phyloP scores from a whole-genome alignment of 2,329 filamentous ascomycete species.

The Colletotrichum eleusines region DNA sequence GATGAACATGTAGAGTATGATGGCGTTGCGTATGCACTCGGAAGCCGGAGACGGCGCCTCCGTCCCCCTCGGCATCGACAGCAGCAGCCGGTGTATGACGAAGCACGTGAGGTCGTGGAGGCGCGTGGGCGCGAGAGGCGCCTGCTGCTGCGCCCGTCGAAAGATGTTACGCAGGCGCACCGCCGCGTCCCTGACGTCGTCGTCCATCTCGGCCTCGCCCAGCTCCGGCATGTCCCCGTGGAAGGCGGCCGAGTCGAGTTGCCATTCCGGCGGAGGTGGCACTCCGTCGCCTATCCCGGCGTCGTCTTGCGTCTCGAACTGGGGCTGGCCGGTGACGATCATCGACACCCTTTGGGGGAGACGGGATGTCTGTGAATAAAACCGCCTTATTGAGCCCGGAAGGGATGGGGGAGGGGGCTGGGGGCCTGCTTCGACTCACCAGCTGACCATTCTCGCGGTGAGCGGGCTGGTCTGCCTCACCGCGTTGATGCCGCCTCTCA shows the following conservation, averaged over 20 bases:
- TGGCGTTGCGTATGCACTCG: constrained; percentile 61
- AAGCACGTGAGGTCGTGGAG: constrained; percentile 69
- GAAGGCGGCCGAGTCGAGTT: constrained; percentile 46
- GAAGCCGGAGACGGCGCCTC: constrained; percentile 44
- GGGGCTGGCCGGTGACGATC: constrained; percentile 64
- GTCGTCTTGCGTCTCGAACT: constrained; percentile 66
- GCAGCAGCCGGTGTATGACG: constrained; percentile 63
- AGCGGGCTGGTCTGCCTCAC: constrained; percentile 63
- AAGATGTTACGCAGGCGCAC: constrained; percentile 17
- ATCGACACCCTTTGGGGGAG: constrained; percentile 63
- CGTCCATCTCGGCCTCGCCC: constrained; percentile 49
- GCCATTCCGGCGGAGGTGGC: constrained; percentile 62
- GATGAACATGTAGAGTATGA: constrained; percentile 64
- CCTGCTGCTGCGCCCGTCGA: constrained; percentile 43
- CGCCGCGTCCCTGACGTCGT: constrained; percentile 27
- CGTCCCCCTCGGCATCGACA: constrained; percentile 34
- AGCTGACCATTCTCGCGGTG: constrained; percentile 66
- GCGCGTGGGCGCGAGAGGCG: constrained; percentile 53
- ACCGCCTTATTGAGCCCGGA: neutral
- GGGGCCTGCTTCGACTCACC: constrained; percentile 52
- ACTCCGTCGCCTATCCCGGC: constrained; percentile 62
- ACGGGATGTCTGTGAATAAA: neutral
- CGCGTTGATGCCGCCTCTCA: constrained; percentile 63
- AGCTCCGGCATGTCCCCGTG: constrained; percentile 40
- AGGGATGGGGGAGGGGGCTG: no score